These are phyloP conservation scores for Termitomyces sp. DNA, from an alignment of 768 basidiomycete genomes.

Conservation along the genomic window DNA sequence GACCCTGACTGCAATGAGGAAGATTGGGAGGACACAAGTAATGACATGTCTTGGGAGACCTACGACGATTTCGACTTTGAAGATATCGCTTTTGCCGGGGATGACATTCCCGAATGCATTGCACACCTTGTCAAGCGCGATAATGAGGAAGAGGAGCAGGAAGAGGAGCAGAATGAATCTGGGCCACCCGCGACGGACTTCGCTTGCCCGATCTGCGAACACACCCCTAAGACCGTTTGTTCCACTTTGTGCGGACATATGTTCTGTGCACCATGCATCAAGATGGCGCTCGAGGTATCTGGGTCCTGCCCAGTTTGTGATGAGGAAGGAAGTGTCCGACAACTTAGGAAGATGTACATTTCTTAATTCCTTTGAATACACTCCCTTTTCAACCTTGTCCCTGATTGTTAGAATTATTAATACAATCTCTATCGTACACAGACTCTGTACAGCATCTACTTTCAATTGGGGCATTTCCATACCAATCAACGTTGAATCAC, in stretches of 20 bases:
- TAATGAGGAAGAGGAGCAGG: neutral
- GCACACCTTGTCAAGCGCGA: neutral
- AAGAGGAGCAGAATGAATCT: constrained; percentile 4
- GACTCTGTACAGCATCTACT: too few relatives aligned
- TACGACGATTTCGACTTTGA: constrained; percentile 2
- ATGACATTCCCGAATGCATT: constrained; percentile 1
- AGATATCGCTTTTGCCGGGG: neutral
- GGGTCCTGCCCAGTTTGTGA: constrained; percentile 11
- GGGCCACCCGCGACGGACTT: constrained; percentile 1
- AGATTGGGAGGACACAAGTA: neutral
- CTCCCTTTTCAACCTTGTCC: neutral
- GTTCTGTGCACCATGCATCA: constrained; percentile 10
- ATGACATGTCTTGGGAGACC: neutral
- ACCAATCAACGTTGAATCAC: too few relatives aligned
- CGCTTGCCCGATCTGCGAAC: constrained; percentile 7
- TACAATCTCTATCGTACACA: too few relatives aligned
- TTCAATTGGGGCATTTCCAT: too few relatives aligned
- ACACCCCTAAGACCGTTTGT: neutral
- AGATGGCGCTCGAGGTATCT: constrained; percentile 4
- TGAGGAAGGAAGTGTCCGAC: constrained; percentile 1
- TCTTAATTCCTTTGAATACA: neutral
- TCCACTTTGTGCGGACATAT: constrained; percentile 9
- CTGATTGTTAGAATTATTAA: too few relatives aligned
- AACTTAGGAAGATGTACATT: constrained; percentile 9
- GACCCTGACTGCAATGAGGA: neutral